Evolutionary conservation across 164 flowering plant genomes (phyloP), one percentile per base, ranked within the genome.

Genomic region (Tetracentron sinense): DNA sequence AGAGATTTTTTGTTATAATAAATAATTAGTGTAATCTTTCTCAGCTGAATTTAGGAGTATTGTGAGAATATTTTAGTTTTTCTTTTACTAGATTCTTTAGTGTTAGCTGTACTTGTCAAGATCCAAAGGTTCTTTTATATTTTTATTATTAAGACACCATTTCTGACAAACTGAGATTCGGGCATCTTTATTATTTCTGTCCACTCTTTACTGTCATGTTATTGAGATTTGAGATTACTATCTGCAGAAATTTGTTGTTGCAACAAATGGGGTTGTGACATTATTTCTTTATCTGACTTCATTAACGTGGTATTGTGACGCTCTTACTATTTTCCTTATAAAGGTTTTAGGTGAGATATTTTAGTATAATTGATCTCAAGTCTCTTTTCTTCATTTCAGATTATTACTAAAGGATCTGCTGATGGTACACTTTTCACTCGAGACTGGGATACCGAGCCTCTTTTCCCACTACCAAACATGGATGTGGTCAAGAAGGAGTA

Each of bases 361-460:
- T 29, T 52, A 11, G 30, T 42, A 14, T 7, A 23, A n/a, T n/a
- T 42, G 11, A 28, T 28, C 44, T 28, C n/a, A n/a, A n/a, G n/a
- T n/a, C 27, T 21, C 52, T 30, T 30, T 42, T 54, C 31, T 21
- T 47, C 42, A 17, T 64, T 77, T 58, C 78, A 94, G 99, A 78
- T 94, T 27, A 86, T 88, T 61, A 85, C 90, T 0, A 85, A 80
- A 70, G 92, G 96, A 69, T 83, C 82, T 54, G 77, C 84, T 67
- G 96, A 94, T 72, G 89, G 92, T 38, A 86, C 94, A 42, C 87
- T 94, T 49, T 65, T 73, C 70, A 83, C 93, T 17, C 79, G 81
- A 56, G 85, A 94, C 68, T 94, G 99, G 99, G 99, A 94, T 79
- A 78, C 58, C 12, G 93, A 91, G 73, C 96, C 97, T 56, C 90